A percentile compares a stretch with the other conserved stretches of the same genome.
phyloP scores from a whole-genome alignment of 805 yeast genomes.

The Cyberlindnera petersonii region DNA sequence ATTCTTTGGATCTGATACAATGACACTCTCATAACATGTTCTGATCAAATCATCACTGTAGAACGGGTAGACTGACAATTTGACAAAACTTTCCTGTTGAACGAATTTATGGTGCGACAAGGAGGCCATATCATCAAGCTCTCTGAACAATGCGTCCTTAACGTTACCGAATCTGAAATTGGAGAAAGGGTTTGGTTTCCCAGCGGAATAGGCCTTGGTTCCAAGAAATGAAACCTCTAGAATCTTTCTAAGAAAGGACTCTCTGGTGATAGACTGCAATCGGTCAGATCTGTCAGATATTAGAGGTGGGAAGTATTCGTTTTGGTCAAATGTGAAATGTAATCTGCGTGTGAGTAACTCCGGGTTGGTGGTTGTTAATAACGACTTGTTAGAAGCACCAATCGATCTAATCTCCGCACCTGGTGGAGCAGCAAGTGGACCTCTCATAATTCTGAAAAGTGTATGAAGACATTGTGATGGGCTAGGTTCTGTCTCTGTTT shows the following conservation, averaged over 20 bases:
- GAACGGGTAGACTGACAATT: constrained; percentile 45
- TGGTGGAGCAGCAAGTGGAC: constrained; percentile 51
- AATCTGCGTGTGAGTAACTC: constrained; percentile 45
- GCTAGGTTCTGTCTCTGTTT: constrained; percentile 37
- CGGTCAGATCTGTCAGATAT: constrained; percentile 34
- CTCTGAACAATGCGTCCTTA: constrained; percentile 28
- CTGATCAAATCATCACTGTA: constrained; percentile 48
- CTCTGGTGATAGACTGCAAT: constrained; percentile 37
- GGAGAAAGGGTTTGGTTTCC: constrained; percentile 28
- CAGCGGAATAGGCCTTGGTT: constrained; percentile 29
- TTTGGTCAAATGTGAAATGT: constrained; percentile 36
- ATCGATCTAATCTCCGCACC: constrained; percentile 52
- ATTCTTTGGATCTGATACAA: constrained; percentile 39
- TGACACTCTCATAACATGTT: constrained; percentile 41
- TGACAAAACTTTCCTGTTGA: constrained; percentile 34
- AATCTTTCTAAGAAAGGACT: constrained; percentile 50
- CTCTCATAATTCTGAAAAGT: constrained; percentile 57
- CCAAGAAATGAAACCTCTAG: constrained; percentile 50
- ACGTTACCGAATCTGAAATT: constrained; percentile 26
- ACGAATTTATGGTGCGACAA: constrained; percentile 23
- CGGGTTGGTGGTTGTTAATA: constrained; percentile 57
- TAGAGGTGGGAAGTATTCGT: constrained; percentile 46
- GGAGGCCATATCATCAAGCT: constrained; percentile 31
- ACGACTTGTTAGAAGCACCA: constrained; percentile 42
- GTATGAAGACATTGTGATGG: constrained; percentile 58